Evolutionary conservation across 1,284 basidiomycete species (phyloP).

Genomic region (Malassezia cuniculi): DNA sequence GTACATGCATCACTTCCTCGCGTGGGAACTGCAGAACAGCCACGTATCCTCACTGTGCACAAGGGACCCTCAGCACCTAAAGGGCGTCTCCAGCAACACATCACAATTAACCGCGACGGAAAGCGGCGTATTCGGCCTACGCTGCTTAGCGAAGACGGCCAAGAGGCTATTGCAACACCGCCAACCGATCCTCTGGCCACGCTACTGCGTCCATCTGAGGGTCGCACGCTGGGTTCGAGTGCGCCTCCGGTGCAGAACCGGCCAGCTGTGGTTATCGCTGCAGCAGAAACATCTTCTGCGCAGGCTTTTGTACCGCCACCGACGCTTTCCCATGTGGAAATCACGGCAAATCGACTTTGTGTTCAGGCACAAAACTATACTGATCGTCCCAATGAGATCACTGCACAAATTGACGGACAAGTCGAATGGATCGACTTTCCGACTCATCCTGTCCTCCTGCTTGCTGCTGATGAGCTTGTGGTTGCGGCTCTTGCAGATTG

Average conservation of each 20-base stretch:
- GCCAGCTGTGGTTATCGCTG: not conserved
- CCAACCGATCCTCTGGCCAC: too few species aligned
- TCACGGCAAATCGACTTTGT: too few species aligned
- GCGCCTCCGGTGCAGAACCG: too few species aligned
- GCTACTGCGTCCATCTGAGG: too few species aligned
- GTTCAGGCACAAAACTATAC: too few species aligned
- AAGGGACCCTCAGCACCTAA: slow-evolving; percentile 18
- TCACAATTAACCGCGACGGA: slow-evolving; percentile 46
- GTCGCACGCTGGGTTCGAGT: too few species aligned
- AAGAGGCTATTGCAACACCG: too few species aligned
- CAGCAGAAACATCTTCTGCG: not conserved
- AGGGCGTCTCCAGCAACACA: slow-evolving; percentile 37
- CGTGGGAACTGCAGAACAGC: slow-evolving; percentile 13
- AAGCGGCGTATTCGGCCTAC: slow-evolving; percentile 59
- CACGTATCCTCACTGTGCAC: slow-evolving; percentile 37
- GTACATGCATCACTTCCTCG: not conserved
- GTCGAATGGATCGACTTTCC: slow-evolving; percentile 90
- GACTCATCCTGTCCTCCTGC: slow-evolving; percentile 56
- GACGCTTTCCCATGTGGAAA: too few species aligned
- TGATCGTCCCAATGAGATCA: too few species aligned
- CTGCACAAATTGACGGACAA: too few species aligned
- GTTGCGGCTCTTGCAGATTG: slow-evolving; percentile 49
- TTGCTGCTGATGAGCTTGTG: slow-evolving; percentile 58
- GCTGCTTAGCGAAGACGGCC: slow-evolving; percentile 42
- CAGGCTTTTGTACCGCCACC: too few species aligned